phyloP scores from a whole-genome alignment of 1,284 basidiomycete species.

The Marasmius oreades region DNA sequence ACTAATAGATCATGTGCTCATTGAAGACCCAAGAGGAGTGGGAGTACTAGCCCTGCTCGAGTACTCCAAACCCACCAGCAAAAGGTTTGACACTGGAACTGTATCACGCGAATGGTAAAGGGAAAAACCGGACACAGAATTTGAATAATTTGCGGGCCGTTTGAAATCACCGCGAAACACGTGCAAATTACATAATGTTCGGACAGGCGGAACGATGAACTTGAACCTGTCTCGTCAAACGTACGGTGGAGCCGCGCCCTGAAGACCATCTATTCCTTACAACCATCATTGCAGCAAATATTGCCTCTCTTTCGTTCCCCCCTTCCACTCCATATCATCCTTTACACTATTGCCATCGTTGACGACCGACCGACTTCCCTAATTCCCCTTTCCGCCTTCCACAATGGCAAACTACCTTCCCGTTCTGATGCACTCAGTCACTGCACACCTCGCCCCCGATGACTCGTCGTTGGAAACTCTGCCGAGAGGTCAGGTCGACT shows the following conservation, averaged over 20 bases:
- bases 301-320: not conserved
- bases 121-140: not conserved
- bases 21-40: too few species aligned
- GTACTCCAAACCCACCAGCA: too few species aligned
- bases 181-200: not conserved
- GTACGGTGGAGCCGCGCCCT: not conserved
- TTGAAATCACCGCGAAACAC: not conserved
- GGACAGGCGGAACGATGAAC: not conserved
- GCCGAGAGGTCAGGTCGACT: constrained; percentile 75
- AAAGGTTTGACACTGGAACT: too few species aligned
- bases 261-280: not conserved
- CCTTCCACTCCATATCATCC: not conserved
- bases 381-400: constrained; percentile 3
- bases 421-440: constrained; percentile 61
- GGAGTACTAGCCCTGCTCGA: too few species aligned
- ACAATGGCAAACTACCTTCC: constrained; percentile 67
- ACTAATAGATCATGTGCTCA: too few species aligned
- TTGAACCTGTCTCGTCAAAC: not conserved
- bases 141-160: not conserved
- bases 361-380: not conserved
- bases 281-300: not conserved
- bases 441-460: constrained; percentile 55
- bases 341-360: not conserved
- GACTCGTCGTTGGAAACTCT: constrained; percentile 64
- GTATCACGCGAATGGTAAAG: not conserved